A percentile compares a stretch with the other conserved stretches of the same genome.
phyloP scores from a whole-genome alignment of 192 early-diverging fungal genomes.

The Anaeromyces robustus region DNA sequence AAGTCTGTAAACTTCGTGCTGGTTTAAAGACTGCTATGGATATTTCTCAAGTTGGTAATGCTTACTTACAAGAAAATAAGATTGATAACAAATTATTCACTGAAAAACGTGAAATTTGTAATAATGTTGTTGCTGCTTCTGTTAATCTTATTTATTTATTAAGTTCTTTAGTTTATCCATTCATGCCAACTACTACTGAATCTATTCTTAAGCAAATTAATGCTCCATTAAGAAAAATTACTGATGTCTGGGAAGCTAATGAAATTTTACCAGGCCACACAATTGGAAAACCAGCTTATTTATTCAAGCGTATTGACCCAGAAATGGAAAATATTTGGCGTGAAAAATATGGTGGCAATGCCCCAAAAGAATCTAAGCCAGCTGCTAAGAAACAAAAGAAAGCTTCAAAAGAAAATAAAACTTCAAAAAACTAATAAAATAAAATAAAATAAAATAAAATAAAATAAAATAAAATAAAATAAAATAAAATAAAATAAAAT shows the following conservation, averaged over 20 bases:
- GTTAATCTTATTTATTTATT: conserved; percentile 83
- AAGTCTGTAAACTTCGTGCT: conserved; percentile 66
- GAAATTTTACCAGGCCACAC: conserved; percentile 72
- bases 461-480: too few species aligned
- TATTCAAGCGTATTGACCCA: conserved; percentile 83
- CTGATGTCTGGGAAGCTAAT: conserved; percentile 47
- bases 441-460: too few species aligned
- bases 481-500: too few species aligned
- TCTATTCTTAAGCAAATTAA: conserved; percentile 74
- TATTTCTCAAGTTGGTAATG: conserved; percentile 86
- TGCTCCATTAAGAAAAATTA: conserved; percentile 55
- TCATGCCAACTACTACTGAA: conserved; percentile 75
- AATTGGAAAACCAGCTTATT: conserved; percentile 72
- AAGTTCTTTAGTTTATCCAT: conserved; percentile 72
- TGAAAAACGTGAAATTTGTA: conserved; percentile 60
- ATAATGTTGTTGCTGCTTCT: conserved; percentile 67
- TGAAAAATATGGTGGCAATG: conserved; percentile 58
- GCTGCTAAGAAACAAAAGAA: not conserved
- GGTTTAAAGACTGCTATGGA: conserved; percentile 81
- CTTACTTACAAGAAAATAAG: conserved; percentile 83
- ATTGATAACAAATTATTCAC: conserved; percentile 79
- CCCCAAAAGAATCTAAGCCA: not conserved
- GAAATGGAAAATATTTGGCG: conserved; percentile 64
- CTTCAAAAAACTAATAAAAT: too few species aligned
- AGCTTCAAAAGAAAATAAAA: not conserved